These are phyloP conservation scores for Fragaria ananassa DNA, from an alignment of 306 rosid genomes.

Conservation along the genomic window DNA sequence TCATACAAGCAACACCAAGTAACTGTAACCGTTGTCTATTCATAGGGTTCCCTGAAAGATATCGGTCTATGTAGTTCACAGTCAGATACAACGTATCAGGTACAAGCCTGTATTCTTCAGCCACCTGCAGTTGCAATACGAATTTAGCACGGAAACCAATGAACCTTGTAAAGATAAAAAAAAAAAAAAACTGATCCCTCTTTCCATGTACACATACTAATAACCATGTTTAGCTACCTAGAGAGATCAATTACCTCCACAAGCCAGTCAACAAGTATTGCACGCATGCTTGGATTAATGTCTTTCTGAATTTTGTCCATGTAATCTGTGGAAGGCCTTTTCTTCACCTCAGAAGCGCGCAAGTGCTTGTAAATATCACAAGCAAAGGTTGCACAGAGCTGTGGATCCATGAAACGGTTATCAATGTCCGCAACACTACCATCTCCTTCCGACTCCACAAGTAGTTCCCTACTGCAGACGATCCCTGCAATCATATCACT, in stretches of 20 bases:
- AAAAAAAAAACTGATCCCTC: not conserved
- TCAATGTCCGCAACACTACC: constrained; percentile 57
- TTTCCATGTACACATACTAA: not conserved
- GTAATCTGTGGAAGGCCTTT: constrained; percentile 81
- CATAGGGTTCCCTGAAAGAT: constrained; percentile 88
- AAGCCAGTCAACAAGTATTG: constrained; percentile 89
- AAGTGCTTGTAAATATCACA: constrained; percentile 94
- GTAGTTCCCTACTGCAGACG: constrained; percentile 60
- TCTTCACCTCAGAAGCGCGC: constrained; percentile 89
- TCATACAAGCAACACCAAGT: constrained; percentile 97
- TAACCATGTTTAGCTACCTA: not conserved
- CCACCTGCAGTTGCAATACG: constrained; percentile 53
- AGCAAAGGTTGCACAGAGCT: constrained; percentile 81
- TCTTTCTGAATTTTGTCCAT: constrained; percentile 90
- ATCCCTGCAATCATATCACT: constrained; percentile 46
- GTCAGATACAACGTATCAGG: constrained; percentile 96
- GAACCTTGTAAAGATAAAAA: not conserved
- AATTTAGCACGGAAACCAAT: constrained; percentile 19
- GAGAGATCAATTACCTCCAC: constrained; percentile 64
- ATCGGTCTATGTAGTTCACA: constrained; percentile 85
- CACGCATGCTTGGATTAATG: constrained; percentile 79
- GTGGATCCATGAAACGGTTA: constrained; percentile 67
- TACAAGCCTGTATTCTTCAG: constrained; percentile 94
- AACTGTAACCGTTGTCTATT: constrained; percentile 77
- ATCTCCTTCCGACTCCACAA: constrained; percentile 54